Conservation (phyloP, 176 grass and related monocot genomes). For the Triticum turgidum region DNA sequence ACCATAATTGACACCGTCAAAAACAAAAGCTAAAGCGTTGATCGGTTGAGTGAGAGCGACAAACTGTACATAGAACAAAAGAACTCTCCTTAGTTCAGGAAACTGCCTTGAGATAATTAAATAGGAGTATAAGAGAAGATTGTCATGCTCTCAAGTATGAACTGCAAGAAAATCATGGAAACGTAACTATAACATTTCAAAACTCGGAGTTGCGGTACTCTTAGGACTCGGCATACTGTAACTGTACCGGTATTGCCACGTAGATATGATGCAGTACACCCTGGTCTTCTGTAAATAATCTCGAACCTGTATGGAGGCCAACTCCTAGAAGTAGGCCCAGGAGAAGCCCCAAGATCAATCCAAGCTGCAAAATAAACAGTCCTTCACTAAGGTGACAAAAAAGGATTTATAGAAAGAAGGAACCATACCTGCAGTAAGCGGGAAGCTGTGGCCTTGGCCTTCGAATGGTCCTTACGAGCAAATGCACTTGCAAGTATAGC, state of each 20-base stretch:
- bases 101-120: not conserved
- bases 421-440: slow-evolving; percentile 71
- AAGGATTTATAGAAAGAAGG: not conserved
- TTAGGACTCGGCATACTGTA: not conserved
- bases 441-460: slow-evolving; percentile 54
- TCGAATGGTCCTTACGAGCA: slow-evolving; percentile 60
- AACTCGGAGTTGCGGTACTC: not conserved
- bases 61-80: slow-evolving; percentile 52
- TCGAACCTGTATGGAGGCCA: slow-evolving; percentile 57
- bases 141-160: not conserved
- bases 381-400: not conserved
- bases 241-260: slow-evolving; percentile 72
- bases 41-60: slow-evolving; percentile 75
- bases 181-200: slow-evolving; percentile 1
- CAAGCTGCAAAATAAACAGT: slow-evolving; percentile 45
- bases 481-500: slow-evolving; percentile 93
- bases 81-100: not conserved
- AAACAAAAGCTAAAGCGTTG: slow-evolving; percentile 86
- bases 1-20: slow-evolving; percentile 92
- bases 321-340: slow-evolving; percentile 65
- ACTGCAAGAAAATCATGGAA: not conserved
- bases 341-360: slow-evolving; percentile 59
- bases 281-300: slow-evolving; percentile 67
- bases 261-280: slow-evolving; percentile 62
- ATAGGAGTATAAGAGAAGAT: not conserved